A percentile compares a stretch with the other conserved stretches of the same genome.
phyloP scores from a whole-genome alignment of 2,329 filamentous ascomycete species.

The Colletotrichum spaethianum region DNA sequence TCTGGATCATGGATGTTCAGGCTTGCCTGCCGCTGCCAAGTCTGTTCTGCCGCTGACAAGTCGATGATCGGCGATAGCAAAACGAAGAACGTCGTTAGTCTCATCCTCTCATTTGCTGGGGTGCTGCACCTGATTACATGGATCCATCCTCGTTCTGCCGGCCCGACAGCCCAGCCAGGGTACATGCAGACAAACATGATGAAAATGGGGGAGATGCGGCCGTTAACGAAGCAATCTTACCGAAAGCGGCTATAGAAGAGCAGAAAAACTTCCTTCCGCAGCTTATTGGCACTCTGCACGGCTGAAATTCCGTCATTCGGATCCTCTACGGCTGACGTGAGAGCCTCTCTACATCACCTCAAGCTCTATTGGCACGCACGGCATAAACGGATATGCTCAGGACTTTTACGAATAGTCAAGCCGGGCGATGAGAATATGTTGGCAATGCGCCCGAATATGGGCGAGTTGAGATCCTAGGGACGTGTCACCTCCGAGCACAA shows the following conservation, averaged over 20 bases:
- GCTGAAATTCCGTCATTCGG: too few species aligned
- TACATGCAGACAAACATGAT: not conserved
- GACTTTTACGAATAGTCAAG: not conserved
- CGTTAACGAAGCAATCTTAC: not conserved
- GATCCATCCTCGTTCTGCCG: not conserved
- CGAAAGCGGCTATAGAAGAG: not conserved
- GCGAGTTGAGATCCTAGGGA: not conserved
- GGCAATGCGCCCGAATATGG: not conserved
- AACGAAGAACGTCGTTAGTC: not conserved
- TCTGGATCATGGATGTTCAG: not conserved
- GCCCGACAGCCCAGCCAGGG: not conserved
- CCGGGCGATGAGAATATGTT: not conserved
- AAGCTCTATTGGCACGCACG: not conserved
- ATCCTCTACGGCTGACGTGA: not conserved
- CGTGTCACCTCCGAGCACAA: not conserved
- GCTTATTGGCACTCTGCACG: not conserved
- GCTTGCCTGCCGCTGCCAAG: not conserved
- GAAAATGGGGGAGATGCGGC: not conserved
- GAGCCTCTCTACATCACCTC: not conserved
- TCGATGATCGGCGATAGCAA: not conserved
- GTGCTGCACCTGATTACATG: not conserved
- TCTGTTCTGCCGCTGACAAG: too few species aligned
- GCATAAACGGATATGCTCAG: too few species aligned
- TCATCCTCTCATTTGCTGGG: not conserved
- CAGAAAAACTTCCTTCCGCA: too few species aligned